A percentile compares a stretch with the other conserved stretches of the same genome.
Evolutionary conservation across 2,329 filamentous ascomycete species (phyloP).

Genomic region (Hypoxylon sp.): DNA sequence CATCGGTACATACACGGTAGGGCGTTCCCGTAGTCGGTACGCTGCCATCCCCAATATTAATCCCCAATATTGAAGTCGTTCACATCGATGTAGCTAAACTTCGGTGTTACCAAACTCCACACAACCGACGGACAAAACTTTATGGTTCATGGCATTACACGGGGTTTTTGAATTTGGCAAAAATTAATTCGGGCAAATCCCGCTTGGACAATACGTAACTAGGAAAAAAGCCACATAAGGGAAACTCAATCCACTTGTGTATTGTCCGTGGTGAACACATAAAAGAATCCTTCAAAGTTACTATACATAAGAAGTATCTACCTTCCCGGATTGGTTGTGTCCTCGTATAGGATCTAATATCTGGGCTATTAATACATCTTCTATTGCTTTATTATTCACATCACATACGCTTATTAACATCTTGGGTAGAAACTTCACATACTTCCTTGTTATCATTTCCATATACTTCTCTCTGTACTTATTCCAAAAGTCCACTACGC

Average conservation of each 20-base stretch:
- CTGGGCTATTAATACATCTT: background rate
- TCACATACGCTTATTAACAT: background rate
- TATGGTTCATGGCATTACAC: constrained; percentile 29
- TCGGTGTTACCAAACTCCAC: constrained; percentile 34
- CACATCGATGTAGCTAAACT: constrained; percentile 11
- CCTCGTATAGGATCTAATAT: background rate
- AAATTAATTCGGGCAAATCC: constrained; percentile 25
- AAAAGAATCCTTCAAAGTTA: background rate
- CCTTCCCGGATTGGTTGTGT: background rate
- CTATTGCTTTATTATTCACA: background rate
- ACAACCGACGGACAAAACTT: constrained; percentile 28
- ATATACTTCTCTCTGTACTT: background rate
- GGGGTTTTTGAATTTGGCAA: constrained; percentile 23
- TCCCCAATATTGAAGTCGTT: too few relatives aligned
- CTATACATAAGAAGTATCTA: background rate
- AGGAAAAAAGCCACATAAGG: constrained; percentile 18
- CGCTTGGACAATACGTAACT: constrained; percentile 18
- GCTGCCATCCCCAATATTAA: constrained; percentile 30
- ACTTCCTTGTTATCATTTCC: background rate
- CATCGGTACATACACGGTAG: constrained; percentile 29
- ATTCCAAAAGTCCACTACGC: background rate
- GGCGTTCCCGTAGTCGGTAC: constrained; percentile 28
- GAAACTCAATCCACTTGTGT: constrained; percentile 7
- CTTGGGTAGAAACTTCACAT: background rate
- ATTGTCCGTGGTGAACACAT: constrained; percentile 1